These are phyloP conservation scores for Serendipita sp. DNA, from an alignment of 768 basidiomycete genomes.

Conservation along the genomic window DNA sequence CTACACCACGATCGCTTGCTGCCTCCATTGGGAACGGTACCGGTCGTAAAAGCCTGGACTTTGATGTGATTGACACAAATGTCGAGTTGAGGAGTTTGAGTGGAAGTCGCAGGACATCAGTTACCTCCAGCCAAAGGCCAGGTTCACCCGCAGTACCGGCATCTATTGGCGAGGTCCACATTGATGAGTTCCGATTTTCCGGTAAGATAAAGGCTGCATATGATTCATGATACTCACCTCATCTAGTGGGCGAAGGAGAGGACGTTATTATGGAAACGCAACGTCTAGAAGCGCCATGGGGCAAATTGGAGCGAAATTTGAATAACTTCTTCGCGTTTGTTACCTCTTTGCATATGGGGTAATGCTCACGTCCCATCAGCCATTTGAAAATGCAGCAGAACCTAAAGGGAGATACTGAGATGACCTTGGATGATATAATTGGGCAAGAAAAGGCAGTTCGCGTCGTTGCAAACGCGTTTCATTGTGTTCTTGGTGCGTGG, in stretches of 20 bases:
- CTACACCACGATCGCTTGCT: slow-evolving; percentile 24
- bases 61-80: background rate
- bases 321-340: slow-evolving; percentile 65
- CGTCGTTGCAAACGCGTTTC: slow-evolving; percentile 68
- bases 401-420: slow-evolving; percentile 26
- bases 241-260: background rate
- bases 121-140: background rate
- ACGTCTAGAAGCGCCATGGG: slow-evolving; percentile 22
- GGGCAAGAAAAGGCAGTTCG: slow-evolving; percentile 53
- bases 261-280: slow-evolving; percentile 6
- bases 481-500: slow-evolving; percentile 60
- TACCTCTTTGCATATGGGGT: slow-evolving; percentile 7
- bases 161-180: background rate
- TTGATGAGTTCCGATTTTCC: background rate
- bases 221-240: background rate
- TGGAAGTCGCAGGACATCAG: background rate
- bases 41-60: background rate
- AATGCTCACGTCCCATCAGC: slow-evolving; percentile 23
- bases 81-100: background rate
- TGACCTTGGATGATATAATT: slow-evolving; percentile 50
- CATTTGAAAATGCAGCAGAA: slow-evolving; percentile 63
- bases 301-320: slow-evolving; percentile 57
- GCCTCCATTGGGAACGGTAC: slow-evolving; percentile 11
- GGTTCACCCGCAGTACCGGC: background rate
- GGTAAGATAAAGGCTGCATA: background rate